phyloP scores from a whole-genome alignment of 768 basidiomycete genomes.

The Gloeophyllum trabeum region DNA sequence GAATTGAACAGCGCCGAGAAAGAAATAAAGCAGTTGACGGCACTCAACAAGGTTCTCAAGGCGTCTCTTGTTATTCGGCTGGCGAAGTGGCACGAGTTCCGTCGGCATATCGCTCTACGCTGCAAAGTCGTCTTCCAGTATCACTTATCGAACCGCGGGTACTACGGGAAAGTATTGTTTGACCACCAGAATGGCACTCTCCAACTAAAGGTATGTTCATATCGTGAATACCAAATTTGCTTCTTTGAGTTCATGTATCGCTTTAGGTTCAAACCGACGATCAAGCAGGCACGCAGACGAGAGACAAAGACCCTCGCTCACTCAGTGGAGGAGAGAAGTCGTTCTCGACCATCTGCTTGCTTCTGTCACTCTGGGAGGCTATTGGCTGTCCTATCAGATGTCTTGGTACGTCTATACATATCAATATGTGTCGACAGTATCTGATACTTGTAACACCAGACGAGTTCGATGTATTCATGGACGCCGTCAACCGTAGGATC shows the following conservation, averaged over 20 bases:
- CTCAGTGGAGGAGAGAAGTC: conserved; percentile 94
- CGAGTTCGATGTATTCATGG: conserved; percentile 99
- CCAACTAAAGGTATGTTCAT: conserved; percentile 40
- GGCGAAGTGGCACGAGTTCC: conserved; percentile 77
- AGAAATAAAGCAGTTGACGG: conserved; percentile 52
- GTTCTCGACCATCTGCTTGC: conserved; percentile 88
- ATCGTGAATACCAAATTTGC: background rate
- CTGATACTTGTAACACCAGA: conserved; percentile 36
- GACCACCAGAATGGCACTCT: conserved; percentile 61
- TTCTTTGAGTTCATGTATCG: conserved; percentile 1
- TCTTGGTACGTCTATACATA: conserved; percentile 41
- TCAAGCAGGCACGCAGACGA: conserved; percentile 47
- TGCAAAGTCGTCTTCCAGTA: conserved; percentile 76
- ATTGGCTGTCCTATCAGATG: conserved; percentile 92
- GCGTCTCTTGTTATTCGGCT: conserved; percentile 55
- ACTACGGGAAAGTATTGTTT: conserved; percentile 83
- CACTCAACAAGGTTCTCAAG: conserved; percentile 62
- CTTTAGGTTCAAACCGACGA: conserved; percentile 76
- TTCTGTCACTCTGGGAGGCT: conserved; percentile 94
- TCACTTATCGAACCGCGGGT: conserved; percentile 78
- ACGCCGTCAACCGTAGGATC: conserved; percentile 82
- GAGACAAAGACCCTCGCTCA: conserved; percentile 77
- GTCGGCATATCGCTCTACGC: conserved; percentile 78
- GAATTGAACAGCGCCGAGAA: conserved; percentile 46
- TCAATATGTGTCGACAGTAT: conserved; percentile 5